Conservation (phyloP, 106 monocot species). For the Triglochin maritima region DNA sequence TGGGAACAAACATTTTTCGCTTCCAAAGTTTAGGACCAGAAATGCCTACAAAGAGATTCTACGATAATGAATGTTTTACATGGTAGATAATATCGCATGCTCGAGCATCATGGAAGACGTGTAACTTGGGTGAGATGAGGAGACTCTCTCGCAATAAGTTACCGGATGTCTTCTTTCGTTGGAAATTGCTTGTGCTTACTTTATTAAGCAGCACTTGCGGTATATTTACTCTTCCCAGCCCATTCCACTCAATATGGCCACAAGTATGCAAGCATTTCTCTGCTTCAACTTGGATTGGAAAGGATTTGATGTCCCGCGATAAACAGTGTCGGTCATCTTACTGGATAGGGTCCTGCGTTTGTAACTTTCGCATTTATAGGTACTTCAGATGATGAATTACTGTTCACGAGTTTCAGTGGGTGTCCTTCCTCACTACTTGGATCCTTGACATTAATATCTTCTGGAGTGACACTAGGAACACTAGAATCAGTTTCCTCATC, state of each 20-base stretch:
- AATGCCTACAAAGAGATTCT: not conserved
- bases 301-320: no score
- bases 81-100: not conserved
- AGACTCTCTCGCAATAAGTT: no score
- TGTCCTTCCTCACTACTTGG: not conserved
- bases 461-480: not conserved
- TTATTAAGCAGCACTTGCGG: no score
- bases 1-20: no score
- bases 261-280: not conserved
- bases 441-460: not conserved
- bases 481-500: not conserved
- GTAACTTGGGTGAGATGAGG: no score
- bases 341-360: conserved; percentile 2
- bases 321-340: not conserved
- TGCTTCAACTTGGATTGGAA: not conserved
- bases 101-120: not conserved
- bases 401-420: not conserved
- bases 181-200: no score
- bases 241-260: not conserved
- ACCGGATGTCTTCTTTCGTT: no score
- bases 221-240: not conserved
- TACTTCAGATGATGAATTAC: not conserved
- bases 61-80: conserved; percentile 6
- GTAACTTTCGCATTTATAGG: conserved; percentile 1
- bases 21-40: no score